A percentile compares a stretch with the other conserved stretches of the same genome.
Evolutionary conservation across 345 rosid species (phyloP).

Genomic region (Eucalyptus regnans): DNA sequence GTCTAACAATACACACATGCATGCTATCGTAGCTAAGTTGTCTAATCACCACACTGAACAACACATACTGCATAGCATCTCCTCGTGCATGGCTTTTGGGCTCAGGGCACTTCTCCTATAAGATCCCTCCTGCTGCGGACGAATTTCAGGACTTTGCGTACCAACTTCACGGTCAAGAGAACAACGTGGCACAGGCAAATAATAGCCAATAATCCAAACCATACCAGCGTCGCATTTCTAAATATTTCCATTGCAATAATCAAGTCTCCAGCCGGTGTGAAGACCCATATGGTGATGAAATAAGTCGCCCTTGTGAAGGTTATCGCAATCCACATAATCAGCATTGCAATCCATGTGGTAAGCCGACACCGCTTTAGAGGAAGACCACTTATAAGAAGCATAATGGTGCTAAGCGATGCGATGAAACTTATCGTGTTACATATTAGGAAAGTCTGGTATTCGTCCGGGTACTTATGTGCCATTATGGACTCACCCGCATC

Average conservation of each 20-base stretch:
- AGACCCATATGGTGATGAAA: rapidly evolving
- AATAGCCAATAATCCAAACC: not conserved
- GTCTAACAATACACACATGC: not conserved
- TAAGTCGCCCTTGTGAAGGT: rapidly evolving
- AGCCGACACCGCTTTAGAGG: too few species aligned
- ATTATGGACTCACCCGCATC: too few species aligned
- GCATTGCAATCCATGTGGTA: too few species aligned
- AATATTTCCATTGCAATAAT: rapidly evolving
- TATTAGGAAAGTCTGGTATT: rapidly evolving
- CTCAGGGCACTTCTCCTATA: not conserved
- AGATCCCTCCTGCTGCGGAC: not conserved
- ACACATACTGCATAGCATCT: not conserved
- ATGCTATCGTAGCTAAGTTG: not conserved
- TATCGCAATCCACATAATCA: too few species aligned
- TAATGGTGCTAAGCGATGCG: too few species aligned
- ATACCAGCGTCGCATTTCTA: not conserved
- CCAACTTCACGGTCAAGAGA: not conserved
- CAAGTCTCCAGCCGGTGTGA: not conserved
- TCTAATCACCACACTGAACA: not conserved
- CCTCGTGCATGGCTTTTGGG: not conserved
- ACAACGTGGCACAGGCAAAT: not conserved
- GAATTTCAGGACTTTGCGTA: not conserved
- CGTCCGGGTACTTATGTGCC: rapidly evolving
- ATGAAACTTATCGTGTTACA: too few species aligned
- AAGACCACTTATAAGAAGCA: rapidly evolving